Conservation (phyloP, 768 basidiomycete species). For the Hygrophorus russula region DNA sequence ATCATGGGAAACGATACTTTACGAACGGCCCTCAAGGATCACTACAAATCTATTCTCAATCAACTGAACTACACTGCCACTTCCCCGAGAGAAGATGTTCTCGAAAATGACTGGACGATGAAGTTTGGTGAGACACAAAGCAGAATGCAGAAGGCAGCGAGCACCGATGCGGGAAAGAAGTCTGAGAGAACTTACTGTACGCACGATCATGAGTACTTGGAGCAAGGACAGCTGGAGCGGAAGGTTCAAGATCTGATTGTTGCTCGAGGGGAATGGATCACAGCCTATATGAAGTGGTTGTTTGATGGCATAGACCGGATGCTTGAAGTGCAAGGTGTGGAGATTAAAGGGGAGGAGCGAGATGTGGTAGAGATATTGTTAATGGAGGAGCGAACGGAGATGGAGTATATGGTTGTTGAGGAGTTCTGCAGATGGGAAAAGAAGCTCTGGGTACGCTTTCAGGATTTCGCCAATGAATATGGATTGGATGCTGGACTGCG, state of each 20-base stretch:
- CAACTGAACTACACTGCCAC: background rate
- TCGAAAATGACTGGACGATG: conserved; percentile 1
- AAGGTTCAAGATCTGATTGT: background rate
- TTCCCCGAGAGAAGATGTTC: background rate
- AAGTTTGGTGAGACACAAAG: background rate
- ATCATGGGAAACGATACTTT: background rate
- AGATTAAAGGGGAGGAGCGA: too few species aligned
- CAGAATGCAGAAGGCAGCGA: background rate
- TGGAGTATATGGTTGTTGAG: too few species aligned
- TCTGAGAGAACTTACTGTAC: background rate
- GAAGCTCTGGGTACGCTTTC: too few species aligned
- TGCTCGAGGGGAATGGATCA: background rate
- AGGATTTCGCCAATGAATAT: too few species aligned
- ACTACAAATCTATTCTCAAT: background rate
- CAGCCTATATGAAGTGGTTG: background rate
- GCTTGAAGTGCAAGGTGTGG: too few species aligned
- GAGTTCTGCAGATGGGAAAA: too few species aligned
- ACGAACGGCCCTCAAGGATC: background rate
- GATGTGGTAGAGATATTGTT: too few species aligned
- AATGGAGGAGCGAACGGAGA: too few species aligned
- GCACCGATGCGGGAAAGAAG: background rate
- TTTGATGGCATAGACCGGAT: too few species aligned
- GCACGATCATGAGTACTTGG: background rate
- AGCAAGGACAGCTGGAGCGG: background rate
- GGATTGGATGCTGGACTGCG: too few species aligned